Evolutionary conservation across 495 filamentous ascomycete species (phyloP), one percentile per base, ranked within the genome.

Genomic region (Aspergillus nidulans): DNA sequence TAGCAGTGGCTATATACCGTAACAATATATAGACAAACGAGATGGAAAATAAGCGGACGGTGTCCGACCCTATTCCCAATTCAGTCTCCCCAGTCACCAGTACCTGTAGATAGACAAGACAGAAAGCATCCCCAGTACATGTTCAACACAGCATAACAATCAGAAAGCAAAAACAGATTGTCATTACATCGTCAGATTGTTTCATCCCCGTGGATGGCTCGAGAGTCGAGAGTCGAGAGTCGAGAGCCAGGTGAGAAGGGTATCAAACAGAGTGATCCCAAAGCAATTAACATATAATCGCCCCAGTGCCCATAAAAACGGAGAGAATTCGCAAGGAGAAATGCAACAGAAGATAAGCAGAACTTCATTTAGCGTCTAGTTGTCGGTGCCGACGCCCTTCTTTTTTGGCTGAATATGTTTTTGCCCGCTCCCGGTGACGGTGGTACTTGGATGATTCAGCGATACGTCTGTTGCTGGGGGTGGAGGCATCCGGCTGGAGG

Each of bases 361-460:
- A 53, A 49, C 49, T 57, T 62, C 64, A 61, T 49, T 52, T 42
- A 45, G 8, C 44, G 21, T 26, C 62, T 61, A 76, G 60, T 68
- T 63, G 39, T 70, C 66, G 48, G 73, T 76, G 40, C 73, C 73
- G 12, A 76, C 73, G 42, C 73, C 73, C 68, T 76, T 76, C 69
- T 76, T 76, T 67, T 73, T 75, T 49, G 71, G 72, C 59, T 76
- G 72, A 38, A 74, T 73, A 71, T 74, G 69, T 67, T 76, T 72
- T 63, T 75, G 69, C 13, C 69, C 72, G 47, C 56, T 58, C 20
- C 63, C 64, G 2, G 50, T 52, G 15, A 53, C 59, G 50, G 58
- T 58, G 19, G 51, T 56, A 44, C 63, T 68, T 52, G 57, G 57
- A 26, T 55, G 57, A 21, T 63, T 63, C 55, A 68, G 51, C 18